Base-by-base conservation (phyloP, 371 early-diverging fungal species). In the Circinella umbellata region DNA sequence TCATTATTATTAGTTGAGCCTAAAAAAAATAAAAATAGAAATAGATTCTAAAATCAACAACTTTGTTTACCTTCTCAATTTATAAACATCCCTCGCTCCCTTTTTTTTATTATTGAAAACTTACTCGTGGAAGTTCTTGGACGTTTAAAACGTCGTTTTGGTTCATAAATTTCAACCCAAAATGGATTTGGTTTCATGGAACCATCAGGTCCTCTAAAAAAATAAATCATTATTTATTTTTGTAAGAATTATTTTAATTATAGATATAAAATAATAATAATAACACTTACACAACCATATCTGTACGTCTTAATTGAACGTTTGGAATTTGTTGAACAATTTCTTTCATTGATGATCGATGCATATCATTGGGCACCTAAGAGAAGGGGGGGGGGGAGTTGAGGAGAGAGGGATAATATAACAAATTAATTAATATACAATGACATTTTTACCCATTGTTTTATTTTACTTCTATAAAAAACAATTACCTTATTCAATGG, bases 81-180 rank as follows among this genome's bases (percentile, higher is more conserved):
- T 27, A 27, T 27, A 27, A 27, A 27, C 1, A 27, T 27, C 27
- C 27, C 27, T 2, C n/a, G n/a, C 27, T 27, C 2, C 2, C 27
- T 1, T 27, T 27, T 27, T 27, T 27, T 27, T 27, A 27, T n/a
- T n/a, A n/a, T n/a, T n/a, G 2, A 27, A 27, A 8, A 51, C 51
- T 13, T 51, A 51, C 51, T 15, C 15, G 3, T 51, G 4, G 57
- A 11, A 57, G 27, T 6, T 57, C 57, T 57, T 18, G 57, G 34
- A 13, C 57, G 57, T 34, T 57, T 57, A 53, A 37, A 63, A 13
- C 61, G 61, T 37, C 54, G 69, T 61, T 51, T 68, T 35, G 63
- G 62, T 55, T 63, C 57, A 39, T 71, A 71, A 18, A 71, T 71
- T 46, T 71, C 71, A 35, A 42, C 37, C 71, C 71, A 71, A 27